phyloP scores from a whole-genome alignment of 257 asterid species.

The Fraxinus excelsior region DNA sequence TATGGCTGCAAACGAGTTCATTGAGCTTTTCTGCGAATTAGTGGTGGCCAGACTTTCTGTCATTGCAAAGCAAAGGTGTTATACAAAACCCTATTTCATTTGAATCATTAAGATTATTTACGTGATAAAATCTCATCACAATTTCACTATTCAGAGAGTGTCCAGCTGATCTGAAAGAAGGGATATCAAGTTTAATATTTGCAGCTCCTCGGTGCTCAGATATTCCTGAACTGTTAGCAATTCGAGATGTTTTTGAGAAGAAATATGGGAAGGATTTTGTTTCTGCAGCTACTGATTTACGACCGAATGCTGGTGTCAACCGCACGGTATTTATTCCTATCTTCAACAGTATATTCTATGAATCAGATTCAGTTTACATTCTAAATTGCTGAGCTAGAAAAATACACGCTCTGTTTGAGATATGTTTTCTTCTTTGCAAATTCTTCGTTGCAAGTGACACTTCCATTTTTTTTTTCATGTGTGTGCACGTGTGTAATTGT shows the following conservation, averaged over 20 bases:
- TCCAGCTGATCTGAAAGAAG: constrained; percentile 97
- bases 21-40: constrained; percentile 92
- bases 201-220: constrained; percentile 98
- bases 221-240: constrained; percentile 76
- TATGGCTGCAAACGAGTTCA: constrained; percentile 90
- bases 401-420: neutral
- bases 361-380: neutral
- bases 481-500: too few relatives aligned
- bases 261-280: constrained; percentile 94
- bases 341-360: neutral
- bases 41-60: constrained; percentile 80
- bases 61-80: constrained; percentile 82
- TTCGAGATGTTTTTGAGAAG: constrained; percentile 74
- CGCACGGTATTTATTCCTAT: constrained; percentile 57
- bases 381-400: neutral
- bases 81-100: neutral
- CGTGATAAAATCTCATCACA: constrained; percentile 8
- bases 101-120: neutral
- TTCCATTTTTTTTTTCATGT: neutral
- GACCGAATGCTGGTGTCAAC: constrained; percentile 94
- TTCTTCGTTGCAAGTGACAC: neutral
- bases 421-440: neutral
- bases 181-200: constrained; percentile 81
- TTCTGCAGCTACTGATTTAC: constrained; percentile 86
- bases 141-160: constrained; percentile 64